Percentiles rank a stretch among this genome's conserved stretches.
Evolutionary conservation across 306 rosid genomes (phyloP).

Genomic region (Herpetospermum pedunculosum): DNA sequence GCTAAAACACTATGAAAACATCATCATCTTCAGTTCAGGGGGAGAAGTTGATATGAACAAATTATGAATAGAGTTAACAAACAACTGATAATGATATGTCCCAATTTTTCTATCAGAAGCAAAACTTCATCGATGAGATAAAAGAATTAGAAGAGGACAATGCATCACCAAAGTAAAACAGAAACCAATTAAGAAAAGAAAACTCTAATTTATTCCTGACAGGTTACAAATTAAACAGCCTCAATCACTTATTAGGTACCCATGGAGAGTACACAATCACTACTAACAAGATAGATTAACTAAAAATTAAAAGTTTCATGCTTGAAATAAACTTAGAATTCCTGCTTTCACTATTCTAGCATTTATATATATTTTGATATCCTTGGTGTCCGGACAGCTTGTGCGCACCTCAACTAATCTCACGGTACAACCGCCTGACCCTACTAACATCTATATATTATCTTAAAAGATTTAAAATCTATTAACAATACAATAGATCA

Average conservation of each 20-base stretch:
- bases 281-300: neutral
- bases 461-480: neutral
- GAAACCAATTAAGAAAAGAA: neutral
- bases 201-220: neutral
- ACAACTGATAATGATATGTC: neutral
- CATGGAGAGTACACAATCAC: neutral
- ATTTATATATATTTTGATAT: neutral
- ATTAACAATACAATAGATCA: neutral
- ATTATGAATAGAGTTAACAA: neutral
- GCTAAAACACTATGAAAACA: conserved; percentile 54
- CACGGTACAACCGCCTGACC: too few relatives aligned
- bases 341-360: neutral
- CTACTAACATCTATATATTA: too few relatives aligned
- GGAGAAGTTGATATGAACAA: conserved; percentile 8
- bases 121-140: neutral
- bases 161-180: neutral
- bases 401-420: too few relatives aligned
- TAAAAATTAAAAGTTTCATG: neutral
- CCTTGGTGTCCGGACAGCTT: too few relatives aligned
- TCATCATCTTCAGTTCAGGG: conserved; percentile 1
- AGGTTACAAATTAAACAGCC: neutral
- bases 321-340: neutral
- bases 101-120: neutral
- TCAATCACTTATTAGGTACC: neutral
- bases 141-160: neutral